Conservation (phyloP, 345 rosid genomes). For the Hypericum androsaemum region DNA sequence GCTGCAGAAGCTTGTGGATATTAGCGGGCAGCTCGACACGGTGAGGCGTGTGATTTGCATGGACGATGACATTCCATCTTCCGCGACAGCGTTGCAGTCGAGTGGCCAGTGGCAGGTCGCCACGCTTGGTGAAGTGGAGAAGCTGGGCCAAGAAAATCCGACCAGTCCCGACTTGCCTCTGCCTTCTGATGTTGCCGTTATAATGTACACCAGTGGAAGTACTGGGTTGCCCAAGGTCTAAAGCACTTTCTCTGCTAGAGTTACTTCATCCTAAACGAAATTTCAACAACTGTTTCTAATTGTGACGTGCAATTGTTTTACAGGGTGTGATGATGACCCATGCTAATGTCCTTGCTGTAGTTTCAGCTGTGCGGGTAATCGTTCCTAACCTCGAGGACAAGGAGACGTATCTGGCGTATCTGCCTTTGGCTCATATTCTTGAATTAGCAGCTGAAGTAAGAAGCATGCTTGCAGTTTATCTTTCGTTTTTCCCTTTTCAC, state of each 20-base stretch:
- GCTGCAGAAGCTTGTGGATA: conserved; percentile 67
- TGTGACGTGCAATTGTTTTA: conserved; percentile 9
- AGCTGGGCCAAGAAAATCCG: conserved; percentile 63
- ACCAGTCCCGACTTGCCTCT: conserved; percentile 61
- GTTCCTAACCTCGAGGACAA: conserved; percentile 78
- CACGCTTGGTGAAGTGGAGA: conserved; percentile 58
- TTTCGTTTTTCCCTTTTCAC: background rate
- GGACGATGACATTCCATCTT: conserved; percentile 69
- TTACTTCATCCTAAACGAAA: conserved; percentile 3
- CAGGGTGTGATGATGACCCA: conserved; percentile 99
- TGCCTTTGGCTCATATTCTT: conserved; percentile 93
- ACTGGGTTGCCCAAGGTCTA: conserved; percentile 95
- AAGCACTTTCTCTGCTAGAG: conserved; percentile 6
- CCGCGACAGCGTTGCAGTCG: conserved; percentile 30
- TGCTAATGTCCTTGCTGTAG: conserved; percentile 83
- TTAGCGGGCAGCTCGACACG: conserved; percentile 83
- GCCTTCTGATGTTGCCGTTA: conserved; percentile 77
- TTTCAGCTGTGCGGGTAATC: conserved; percentile 85
- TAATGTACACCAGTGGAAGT: conserved; percentile 99
- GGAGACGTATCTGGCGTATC: conserved; percentile 80
- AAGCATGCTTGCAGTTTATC: conserved; percentile 5
- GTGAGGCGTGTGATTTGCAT: conserved; percentile 75
- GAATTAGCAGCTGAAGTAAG: conserved; percentile 92
- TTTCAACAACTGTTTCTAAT: background rate
- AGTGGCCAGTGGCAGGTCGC: conserved; percentile 48